Percentiles rank a stretch among this genome's conserved stretches.
Conservation (phyloP, 139 green algal species). For the Chlorella sp. region DNA sequence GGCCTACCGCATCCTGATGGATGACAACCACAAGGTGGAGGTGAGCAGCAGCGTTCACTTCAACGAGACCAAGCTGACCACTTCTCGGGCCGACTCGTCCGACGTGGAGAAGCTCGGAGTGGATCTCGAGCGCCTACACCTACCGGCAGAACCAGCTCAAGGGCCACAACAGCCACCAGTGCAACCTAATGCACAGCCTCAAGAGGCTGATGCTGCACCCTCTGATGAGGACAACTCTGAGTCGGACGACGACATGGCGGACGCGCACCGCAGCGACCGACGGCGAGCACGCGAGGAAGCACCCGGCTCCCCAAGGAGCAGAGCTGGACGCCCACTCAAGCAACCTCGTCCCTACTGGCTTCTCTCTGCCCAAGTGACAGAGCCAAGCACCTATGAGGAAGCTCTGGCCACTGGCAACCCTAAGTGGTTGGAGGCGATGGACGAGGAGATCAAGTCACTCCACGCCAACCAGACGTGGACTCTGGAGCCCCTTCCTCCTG, state of each 20-base stretch:
- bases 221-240: too few species aligned
- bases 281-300: too few species aligned
- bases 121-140: not conserved
- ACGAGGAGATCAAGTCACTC: slow-evolving; percentile 12
- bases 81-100: too few species aligned
- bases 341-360: not conserved
- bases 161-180: not conserved
- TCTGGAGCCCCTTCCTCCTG: not conserved
- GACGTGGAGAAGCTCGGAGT: too few species aligned
- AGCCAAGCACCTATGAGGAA: not conserved
- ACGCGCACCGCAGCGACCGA: too few species aligned
- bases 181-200: too few species aligned
- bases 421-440: slow-evolving; percentile 9
- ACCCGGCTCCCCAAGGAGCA: not conserved
- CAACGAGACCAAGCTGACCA: not conserved
- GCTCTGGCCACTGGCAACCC: not conserved
- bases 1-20: slow-evolving; percentile 16
- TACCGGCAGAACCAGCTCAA: not conserved
- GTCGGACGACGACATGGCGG: too few species aligned
- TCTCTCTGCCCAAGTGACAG: not conserved
- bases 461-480: slow-evolving; percentile 2
- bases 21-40: not conserved
- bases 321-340: not conserved
- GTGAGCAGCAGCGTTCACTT: not conserved
- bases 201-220: too few species aligned